Base-by-base conservation (phyloP, 768 basidiomycete genomes). In the Baorangia bicolor region DNA sequence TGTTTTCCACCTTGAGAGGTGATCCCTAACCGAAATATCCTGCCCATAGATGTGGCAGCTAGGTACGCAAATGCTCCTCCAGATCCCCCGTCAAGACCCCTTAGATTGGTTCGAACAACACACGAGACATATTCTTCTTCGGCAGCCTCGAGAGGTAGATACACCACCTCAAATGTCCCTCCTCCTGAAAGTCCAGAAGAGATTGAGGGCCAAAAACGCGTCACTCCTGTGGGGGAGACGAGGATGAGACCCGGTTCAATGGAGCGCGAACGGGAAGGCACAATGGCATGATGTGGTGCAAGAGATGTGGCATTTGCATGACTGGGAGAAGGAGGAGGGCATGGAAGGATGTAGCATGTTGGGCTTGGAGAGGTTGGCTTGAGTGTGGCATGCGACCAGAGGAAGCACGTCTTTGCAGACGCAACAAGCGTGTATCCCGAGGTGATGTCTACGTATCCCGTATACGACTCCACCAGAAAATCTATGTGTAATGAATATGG, bases 141-240 rank as follows among this genome's bases (percentile, higher is more conserved):
- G 4, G 67, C 60, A 5, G 75, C 59, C 28, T 73, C 73, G 43
- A 90, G 69, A 33, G 66, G 64, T 21, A 78, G 75, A 47, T 89
- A 61, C 11, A 77, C 62, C 5, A 78, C 73, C 27, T 80, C 78
- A 11, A 78, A 77, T 57, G 84, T 83, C 35, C 88, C 82, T 10
- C 89, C 90, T 13, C 91, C 90, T 3, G 91, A 88, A 14, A 93
- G 81, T 16, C 90, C 90, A 55, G 87, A 89, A 5, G 86, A 86
- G 40, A 95, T 87, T 56, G 86, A 88, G 53, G 94, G 87, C 94
- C 94, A 98, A 68, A 92, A 90, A 35, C 90, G 83, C 52, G 92
- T 74, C 59, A 85, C 77, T 5, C 94, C 94, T 0, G 79, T 73
- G 7, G 81, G 74, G 9, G 88, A 88, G 47, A 91, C 74, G 49